Conservation (phyloP, 257 asterid genomes). For the Nicotiana knightiana region DNA sequence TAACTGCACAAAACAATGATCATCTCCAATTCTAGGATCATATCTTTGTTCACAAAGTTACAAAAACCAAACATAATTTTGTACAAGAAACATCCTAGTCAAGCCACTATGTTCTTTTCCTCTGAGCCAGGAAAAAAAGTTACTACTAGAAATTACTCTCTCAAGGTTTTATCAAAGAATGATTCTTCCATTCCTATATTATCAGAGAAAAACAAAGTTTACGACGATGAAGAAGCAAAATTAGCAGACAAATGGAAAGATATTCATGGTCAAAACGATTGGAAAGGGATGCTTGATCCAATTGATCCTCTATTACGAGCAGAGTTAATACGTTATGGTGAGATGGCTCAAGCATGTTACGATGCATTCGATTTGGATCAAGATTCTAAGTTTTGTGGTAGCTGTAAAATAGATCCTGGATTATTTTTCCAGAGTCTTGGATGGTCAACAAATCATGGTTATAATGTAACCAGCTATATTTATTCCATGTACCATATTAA, state of each 20-base stretch:
- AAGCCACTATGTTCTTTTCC: background rate
- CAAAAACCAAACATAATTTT: background rate
- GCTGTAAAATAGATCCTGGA: slow-evolving; percentile 9
- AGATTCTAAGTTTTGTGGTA: background rate
- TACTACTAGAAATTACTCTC: background rate
- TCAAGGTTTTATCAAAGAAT: background rate
- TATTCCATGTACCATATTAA: slow-evolving; percentile 11
- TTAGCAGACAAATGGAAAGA: slow-evolving; percentile 16
- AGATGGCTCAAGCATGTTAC: slow-evolving; percentile 30
- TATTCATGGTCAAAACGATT: slow-evolving; percentile 25
- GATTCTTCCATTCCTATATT: background rate
- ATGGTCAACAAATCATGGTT: background rate
- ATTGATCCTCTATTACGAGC: slow-evolving; percentile 19
- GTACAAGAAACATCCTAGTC: background rate
- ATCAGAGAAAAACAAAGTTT: background rate
- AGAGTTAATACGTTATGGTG: slow-evolving; percentile 27
- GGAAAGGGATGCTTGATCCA: slow-evolving; percentile 24
- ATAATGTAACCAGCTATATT: slow-evolving; percentile 18
- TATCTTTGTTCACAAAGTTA: background rate
- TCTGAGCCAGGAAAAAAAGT: background rate
- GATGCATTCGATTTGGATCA: slow-evolving; percentile 25
- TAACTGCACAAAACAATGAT: background rate
- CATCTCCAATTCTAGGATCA: background rate
- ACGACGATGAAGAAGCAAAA: background rate
- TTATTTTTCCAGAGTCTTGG: slow-evolving; percentile 9